Conservation (phyloP, 164 flowering plant genomes). For the Aristolochia californica region DNA sequence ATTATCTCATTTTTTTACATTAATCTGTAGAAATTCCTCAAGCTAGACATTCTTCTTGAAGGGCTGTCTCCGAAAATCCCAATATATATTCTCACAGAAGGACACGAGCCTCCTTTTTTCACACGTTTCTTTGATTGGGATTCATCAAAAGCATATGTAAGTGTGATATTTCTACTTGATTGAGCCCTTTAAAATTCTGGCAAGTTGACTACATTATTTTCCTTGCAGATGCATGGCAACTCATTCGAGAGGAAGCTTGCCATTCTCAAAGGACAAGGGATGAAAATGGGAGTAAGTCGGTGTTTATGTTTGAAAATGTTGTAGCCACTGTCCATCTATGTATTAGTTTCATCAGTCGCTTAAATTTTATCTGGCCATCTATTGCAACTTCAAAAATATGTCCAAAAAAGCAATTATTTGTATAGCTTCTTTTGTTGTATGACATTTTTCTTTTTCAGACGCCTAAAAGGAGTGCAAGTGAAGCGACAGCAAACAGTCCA, state of each 20-base stretch:
- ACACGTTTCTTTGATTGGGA: constrained; percentile 98
- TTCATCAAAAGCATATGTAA: constrained; percentile 77
- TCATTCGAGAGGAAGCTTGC: constrained; percentile 89
- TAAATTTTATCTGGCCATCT: too few species aligned
- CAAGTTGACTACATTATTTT: background rate
- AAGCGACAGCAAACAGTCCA: too few species aligned
- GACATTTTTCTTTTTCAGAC: too few species aligned
- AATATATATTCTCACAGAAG: constrained; percentile 65
- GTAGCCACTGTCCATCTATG: too few species aligned
- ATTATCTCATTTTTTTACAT: too few species aligned
- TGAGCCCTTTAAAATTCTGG: background rate
- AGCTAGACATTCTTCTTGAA: constrained; percentile 75
- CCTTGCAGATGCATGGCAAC: constrained; percentile 87
- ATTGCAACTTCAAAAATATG: too few species aligned
- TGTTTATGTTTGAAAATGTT: too few species aligned
- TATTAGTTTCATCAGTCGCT: too few species aligned
- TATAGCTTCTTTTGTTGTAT: too few species aligned
- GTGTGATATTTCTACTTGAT: constrained; percentile 6
- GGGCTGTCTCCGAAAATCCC: constrained; percentile 66
- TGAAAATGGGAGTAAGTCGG: too few species aligned
- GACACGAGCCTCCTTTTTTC: constrained; percentile 83
- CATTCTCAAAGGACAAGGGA: constrained; percentile 30
- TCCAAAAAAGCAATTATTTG: too few species aligned
- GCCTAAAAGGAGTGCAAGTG: too few species aligned
- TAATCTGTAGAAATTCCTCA: constrained; percentile 67